These are phyloP conservation scores for Ceraceosorus bombacis DNA, from an alignment of 1,284 basidiomycete species.

Conservation along the genomic window DNA sequence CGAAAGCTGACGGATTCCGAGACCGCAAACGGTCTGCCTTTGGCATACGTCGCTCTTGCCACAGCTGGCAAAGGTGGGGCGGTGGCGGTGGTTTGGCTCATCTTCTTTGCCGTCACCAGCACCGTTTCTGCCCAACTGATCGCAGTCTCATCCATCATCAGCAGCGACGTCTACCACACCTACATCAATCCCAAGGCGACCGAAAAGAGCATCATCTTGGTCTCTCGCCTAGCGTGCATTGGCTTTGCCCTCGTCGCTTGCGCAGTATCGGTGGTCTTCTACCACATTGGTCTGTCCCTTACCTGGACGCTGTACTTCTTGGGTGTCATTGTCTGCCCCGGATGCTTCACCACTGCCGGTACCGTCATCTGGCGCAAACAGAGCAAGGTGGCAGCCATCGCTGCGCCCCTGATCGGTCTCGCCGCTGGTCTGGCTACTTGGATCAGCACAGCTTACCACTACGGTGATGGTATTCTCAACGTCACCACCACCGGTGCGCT, in stretches of 20 bases:
- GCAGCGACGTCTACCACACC: conserved; percentile 35
- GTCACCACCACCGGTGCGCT: conserved; percentile 22
- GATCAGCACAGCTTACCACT: conserved; percentile 15
- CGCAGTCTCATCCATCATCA: conserved; percentile 34
- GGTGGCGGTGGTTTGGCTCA: conserved; percentile 36
- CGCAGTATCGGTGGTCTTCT: conserved; percentile 26
- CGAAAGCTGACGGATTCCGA: conserved; percentile 21
- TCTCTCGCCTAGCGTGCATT: conserved; percentile 25
- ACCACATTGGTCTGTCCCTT: conserved; percentile 30
- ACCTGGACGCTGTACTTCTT: conserved; percentile 42
- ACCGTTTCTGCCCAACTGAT: conserved; percentile 38
- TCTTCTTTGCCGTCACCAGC: conserved; percentile 38
- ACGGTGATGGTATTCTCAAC: conserved; percentile 15
- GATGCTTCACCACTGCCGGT: conserved; percentile 20
- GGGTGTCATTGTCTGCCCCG: conserved; percentile 18
- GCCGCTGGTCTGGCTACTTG: conserved; percentile 14
- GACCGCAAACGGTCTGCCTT: conserved; percentile 24
- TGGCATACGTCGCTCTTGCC: conserved; percentile 32
- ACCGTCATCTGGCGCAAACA: conserved; percentile 42
- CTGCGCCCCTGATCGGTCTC: conserved; percentile 18
- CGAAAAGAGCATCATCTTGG: conserved; percentile 27
- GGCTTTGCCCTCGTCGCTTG: conserved; percentile 34
- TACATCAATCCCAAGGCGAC: conserved; percentile 29
- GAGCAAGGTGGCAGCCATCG: conserved; percentile 22
- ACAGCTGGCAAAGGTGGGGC: conserved; percentile 37